These are phyloP conservation scores for Stromatinia cepivora DNA, from an alignment of 2,329 filamentous ascomycete genomes.

Conservation along the genomic window DNA sequence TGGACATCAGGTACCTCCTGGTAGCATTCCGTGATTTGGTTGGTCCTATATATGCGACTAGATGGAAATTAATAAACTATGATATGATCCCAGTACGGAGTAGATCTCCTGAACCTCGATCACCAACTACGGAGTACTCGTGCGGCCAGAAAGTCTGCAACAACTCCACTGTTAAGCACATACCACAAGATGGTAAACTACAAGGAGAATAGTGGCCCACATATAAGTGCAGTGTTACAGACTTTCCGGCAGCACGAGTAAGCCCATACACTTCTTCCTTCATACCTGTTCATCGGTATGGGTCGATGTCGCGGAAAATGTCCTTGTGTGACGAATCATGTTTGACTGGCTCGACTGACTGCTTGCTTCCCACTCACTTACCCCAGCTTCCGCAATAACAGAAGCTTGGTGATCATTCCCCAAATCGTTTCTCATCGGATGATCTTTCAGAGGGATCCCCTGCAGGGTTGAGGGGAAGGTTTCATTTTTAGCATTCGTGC, in stretches of 20 bases:
- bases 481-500: not conserved
- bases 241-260: no score
- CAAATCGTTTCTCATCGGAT: not conserved
- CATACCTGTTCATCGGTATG: not conserved
- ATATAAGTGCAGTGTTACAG: no score
- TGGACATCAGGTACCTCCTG: no score
- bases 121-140: not conserved
- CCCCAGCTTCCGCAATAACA: not conserved
- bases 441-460: not conserved
- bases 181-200: no score
- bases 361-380: not conserved
- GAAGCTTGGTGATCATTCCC: not conserved
- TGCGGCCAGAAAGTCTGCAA: no score
- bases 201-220: no score
- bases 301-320: constrained; percentile 2
- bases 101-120: not conserved
- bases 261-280: not conserved
- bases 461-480: not conserved
- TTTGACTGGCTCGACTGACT: constrained; percentile 7
- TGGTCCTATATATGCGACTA: no score
- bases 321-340: constrained; percentile 1
- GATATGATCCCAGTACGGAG: no score
- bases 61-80: not conserved
- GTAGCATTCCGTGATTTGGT: no score
- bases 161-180: no score